Conservation (phyloP, 2,329 filamentous ascomycete species). For the Coniochaeta ligniaria region DNA sequence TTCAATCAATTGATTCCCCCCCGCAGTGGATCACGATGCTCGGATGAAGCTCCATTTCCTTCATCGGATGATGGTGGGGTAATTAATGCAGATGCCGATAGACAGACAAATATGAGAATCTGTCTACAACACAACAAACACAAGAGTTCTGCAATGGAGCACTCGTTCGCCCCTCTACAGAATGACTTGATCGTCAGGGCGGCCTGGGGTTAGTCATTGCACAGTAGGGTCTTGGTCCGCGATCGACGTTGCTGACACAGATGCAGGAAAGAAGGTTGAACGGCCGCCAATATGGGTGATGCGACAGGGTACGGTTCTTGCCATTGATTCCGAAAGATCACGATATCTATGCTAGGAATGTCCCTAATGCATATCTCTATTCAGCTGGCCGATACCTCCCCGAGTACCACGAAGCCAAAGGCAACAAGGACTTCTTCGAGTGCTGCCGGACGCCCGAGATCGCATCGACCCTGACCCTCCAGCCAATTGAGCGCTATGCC, state of each 20-base stretch:
- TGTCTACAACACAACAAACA: not conserved
- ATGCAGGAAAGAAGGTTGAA: constrained; percentile 77
- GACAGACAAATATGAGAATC: not conserved
- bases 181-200: constrained; percentile 90
- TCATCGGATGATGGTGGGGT: not conserved
- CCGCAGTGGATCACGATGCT: not conserved
- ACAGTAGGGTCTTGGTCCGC: too few species aligned
- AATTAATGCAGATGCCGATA: not conserved
- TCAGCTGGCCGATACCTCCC: constrained; percentile 92
- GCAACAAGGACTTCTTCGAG: constrained; percentile 87
- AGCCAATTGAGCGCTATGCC: constrained; percentile 86
- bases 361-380: constrained; percentile 1
- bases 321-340: constrained; percentile 1
- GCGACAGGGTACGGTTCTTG: constrained; percentile 70
- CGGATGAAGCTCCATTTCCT: not conserved
- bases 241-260: constrained; percentile 9
- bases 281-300: constrained; percentile 98
- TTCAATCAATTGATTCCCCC: not conserved
- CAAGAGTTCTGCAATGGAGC: constrained; percentile 44
- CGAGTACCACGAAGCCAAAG: constrained; percentile 96
- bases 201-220: constrained; percentile 64
- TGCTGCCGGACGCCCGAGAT: constrained; percentile 93
- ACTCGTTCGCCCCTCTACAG: constrained; percentile 74
- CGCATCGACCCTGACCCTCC: constrained; percentile 85
- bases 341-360: not conserved